These are phyloP conservation scores for Aureobasidium sp. DNA, from an alignment of 2,329 filamentous ascomycete genomes.

Conservation along the genomic window DNA sequence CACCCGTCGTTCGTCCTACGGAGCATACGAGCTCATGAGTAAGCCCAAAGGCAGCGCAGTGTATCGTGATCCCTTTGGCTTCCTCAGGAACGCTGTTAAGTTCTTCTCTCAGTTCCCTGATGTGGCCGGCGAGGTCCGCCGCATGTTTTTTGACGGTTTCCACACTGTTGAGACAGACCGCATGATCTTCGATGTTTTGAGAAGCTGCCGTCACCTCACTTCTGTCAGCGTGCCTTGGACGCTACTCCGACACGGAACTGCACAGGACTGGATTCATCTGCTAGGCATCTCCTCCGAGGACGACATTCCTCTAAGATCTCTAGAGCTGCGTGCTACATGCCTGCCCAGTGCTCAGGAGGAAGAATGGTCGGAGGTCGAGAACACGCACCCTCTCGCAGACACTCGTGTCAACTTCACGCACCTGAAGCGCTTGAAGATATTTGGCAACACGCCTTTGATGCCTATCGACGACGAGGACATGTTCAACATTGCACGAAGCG, in stretches of 20 bases:
- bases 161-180: conserved; percentile 45
- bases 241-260: conserved; percentile 42
- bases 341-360: conserved; percentile 40
- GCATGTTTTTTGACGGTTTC: conserved; percentile 51
- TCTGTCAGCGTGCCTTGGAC: conserved; percentile 49
- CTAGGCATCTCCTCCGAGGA: conserved; percentile 34
- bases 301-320: conserved; percentile 40
- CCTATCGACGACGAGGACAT: conserved; percentile 46
- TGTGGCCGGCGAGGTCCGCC: conserved; percentile 43
- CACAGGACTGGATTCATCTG: conserved; percentile 42
- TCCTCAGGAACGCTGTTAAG: conserved; percentile 41
- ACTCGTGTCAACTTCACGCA: conserved; percentile 41
- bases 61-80: conserved; percentile 47
- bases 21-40: conserved; percentile 43
- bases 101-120: conserved; percentile 41
- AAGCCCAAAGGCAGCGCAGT: conserved; percentile 41
- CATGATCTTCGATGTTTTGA: conserved; percentile 43
- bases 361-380: conserved; percentile 36
- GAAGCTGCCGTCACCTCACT: conserved; percentile 41
- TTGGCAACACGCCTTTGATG: conserved; percentile 48
- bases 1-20: conserved; percentile 35
- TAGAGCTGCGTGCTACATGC: conserved; percentile 46
- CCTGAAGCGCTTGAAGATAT: conserved; percentile 47
- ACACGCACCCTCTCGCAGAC: conserved; percentile 36
- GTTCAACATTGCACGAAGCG: conserved; percentile 44